A percentile compares a stretch with the other conserved stretches of the same genome.
Evolutionary conservation across 2,329 filamentous ascomycete genomes (phyloP).

Genomic region (Cryphonectria radicalis): DNA sequence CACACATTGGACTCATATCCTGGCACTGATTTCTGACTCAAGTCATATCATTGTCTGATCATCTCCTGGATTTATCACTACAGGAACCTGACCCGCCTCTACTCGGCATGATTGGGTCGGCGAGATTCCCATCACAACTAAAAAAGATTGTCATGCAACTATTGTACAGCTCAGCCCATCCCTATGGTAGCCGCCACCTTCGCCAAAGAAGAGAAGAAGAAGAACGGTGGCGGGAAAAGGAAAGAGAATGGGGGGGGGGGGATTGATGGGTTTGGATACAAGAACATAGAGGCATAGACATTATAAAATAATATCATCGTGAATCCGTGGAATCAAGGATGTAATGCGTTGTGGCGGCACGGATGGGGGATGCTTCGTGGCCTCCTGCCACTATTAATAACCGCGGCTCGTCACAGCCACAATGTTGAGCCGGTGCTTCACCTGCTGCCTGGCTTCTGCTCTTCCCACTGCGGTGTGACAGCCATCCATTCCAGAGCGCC

Average conservation of each 20-base stretch:
- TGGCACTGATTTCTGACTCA: background rate
- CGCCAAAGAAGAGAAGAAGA: background rate
- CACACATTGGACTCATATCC: background rate
- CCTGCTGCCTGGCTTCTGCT: background rate
- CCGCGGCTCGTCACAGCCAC: background rate
- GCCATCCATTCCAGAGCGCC: background rate
- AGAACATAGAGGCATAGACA: constrained; percentile 23
- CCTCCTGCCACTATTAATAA: constrained; percentile 2
- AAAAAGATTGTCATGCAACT: background rate
- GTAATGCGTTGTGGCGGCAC: background rate
- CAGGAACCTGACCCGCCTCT: background rate
- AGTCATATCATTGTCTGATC: background rate
- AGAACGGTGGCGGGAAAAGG: background rate
- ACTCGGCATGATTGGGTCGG: background rate
- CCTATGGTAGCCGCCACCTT: background rate
- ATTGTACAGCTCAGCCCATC: background rate
- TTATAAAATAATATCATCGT: constrained; percentile 26
- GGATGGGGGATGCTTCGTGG: constrained; percentile 1
- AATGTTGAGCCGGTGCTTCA: background rate
- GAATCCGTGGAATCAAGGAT: constrained; percentile 1
- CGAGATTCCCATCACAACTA: background rate
- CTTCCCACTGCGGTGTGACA: background rate
- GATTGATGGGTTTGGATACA: constrained; percentile 4
- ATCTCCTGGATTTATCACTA: background rate
- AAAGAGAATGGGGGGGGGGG: background rate